Evolutionary conservation across 1,284 basidiomycete species (phyloP).

Genomic region (Mycena sp.): DNA sequence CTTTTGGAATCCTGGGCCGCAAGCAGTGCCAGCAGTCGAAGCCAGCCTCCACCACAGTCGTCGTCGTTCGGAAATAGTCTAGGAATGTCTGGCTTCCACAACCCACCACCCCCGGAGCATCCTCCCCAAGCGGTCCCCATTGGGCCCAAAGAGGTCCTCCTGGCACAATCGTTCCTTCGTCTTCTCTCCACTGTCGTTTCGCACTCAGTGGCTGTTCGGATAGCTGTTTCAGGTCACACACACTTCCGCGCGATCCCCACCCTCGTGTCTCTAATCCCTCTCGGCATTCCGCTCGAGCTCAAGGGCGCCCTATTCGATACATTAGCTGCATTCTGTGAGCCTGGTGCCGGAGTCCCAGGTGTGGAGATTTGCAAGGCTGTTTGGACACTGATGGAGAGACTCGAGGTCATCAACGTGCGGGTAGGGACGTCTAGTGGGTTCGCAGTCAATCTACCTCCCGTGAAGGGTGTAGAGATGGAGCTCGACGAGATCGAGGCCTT

Average conservation of each 20-base stretch:
- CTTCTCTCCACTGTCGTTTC: constrained; percentile 85
- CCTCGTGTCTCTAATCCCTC: constrained; percentile 81
- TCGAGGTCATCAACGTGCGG: constrained; percentile 85
- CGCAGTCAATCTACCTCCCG: constrained; percentile 53
- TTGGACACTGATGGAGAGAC: constrained; percentile 85
- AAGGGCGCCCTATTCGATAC: constrained; percentile 90
- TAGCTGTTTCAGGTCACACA: constrained; percentile 81
- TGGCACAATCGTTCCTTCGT: constrained; percentile 84
- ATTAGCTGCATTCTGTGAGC: constrained; percentile 85
- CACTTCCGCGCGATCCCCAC: constrained; percentile 84
- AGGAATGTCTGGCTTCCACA: constrained; percentile 42
- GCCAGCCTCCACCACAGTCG: constrained; percentile 41
- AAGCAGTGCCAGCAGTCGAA: constrained; percentile 39
- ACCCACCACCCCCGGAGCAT: constrained; percentile 45
- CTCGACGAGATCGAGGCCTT: constrained; percentile 88
- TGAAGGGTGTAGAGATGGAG: constrained; percentile 81
- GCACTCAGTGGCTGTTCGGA: constrained; percentile 82
- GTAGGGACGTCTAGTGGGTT: constrained; percentile 50
- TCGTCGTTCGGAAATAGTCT: constrained; percentile 33
- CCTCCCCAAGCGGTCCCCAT: constrained; percentile 61
- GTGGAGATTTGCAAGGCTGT: constrained; percentile 84
- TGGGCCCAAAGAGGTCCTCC: constrained; percentile 78
- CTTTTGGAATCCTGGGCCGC: constrained; percentile 56
- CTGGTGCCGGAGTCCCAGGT: constrained; percentile 76
- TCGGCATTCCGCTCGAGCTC: constrained; percentile 88